Conservation (phyloP, 257 asterid genomes). For the Salvia rosmarinus region DNA sequence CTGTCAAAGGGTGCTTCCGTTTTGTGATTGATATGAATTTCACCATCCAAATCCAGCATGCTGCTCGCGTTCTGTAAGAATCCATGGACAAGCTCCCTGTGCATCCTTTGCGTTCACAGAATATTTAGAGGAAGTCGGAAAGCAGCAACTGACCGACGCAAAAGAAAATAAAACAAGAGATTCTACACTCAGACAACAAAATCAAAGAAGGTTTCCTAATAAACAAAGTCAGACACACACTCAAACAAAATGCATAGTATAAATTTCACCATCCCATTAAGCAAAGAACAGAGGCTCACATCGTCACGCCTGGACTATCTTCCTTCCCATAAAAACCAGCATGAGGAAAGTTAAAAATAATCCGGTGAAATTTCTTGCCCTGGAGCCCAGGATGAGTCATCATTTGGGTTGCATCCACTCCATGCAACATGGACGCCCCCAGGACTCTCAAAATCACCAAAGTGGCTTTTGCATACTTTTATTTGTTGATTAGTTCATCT, state of each 20-base stretch:
- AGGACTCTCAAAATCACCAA: slow-evolving; percentile 34
- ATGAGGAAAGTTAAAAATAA: slow-evolving; percentile 75
- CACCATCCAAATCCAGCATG: slow-evolving; percentile 42
- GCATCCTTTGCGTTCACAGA: slow-evolving; percentile 45
- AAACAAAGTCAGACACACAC: slow-evolving; percentile 14
- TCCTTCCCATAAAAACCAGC: slow-evolving; percentile 67
- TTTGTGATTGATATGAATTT: slow-evolving; percentile 62
- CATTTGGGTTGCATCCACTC: slow-evolving; percentile 63
- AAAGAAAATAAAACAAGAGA: background rate
- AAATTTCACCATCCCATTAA: background rate
- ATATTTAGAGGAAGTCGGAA: background rate
- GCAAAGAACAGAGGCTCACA: slow-evolving; percentile 38
- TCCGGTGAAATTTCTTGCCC: slow-evolving; percentile 51
- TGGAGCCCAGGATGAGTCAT: slow-evolving; percentile 32
- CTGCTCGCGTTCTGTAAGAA: slow-evolving; percentile 33
- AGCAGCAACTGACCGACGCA: background rate
- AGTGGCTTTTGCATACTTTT: slow-evolving; percentile 52
- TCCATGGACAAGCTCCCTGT: slow-evolving; percentile 48
- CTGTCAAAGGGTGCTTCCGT: slow-evolving; percentile 35
- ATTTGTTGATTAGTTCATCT: slow-evolving; percentile 54
- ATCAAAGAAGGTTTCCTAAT: background rate
- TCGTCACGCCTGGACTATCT: slow-evolving; percentile 30
- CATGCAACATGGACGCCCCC: slow-evolving; percentile 54
- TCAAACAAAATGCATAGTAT: background rate
- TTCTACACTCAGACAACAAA: background rate